phyloP scores from a whole-genome alignment of 73 alveolate species.

The Tetrahymena malaccensis region DNA sequence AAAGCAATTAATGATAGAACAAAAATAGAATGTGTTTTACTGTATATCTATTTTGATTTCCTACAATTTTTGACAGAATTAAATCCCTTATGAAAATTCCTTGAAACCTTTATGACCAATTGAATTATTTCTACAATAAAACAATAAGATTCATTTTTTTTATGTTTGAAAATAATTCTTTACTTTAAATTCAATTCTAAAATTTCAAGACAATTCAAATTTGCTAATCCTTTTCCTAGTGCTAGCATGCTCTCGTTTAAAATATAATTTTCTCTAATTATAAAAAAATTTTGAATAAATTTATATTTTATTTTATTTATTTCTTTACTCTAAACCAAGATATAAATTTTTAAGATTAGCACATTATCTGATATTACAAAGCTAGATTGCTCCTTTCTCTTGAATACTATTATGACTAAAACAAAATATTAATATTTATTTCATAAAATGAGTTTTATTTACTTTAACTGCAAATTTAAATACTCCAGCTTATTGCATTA shows the following conservation, averaged over 20 bases:
- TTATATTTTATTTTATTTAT: not conserved
- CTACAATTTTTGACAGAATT: not conserved
- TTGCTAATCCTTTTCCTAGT: not conserved
- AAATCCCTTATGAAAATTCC: not conserved
- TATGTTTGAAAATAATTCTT: not conserved
- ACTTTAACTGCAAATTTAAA: not conserved
- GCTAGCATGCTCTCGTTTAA: not conserved
- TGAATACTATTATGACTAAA: not conserved
- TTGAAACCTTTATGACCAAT: not conserved
- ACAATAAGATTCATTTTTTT: not conserved
- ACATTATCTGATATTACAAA: not conserved
- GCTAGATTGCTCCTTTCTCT: not conserved
- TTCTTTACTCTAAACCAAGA: not conserved
- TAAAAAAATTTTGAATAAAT: not conserved
- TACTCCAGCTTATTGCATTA: not conserved
- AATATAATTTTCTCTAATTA: not conserved
- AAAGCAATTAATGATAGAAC: not conserved
- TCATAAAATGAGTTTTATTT: not conserved
- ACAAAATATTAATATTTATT: not conserved
- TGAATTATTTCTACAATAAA: not conserved
- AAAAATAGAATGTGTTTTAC: not conserved
- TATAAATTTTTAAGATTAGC: not conserved
- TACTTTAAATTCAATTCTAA: not conserved
- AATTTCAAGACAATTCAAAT: not conserved
- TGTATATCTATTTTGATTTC: not conserved